Evolutionary conservation across 441 rosid genomes (phyloP), one percentile per base, ranked within the genome.

Genomic region (Erysimum pusillum): DNA sequence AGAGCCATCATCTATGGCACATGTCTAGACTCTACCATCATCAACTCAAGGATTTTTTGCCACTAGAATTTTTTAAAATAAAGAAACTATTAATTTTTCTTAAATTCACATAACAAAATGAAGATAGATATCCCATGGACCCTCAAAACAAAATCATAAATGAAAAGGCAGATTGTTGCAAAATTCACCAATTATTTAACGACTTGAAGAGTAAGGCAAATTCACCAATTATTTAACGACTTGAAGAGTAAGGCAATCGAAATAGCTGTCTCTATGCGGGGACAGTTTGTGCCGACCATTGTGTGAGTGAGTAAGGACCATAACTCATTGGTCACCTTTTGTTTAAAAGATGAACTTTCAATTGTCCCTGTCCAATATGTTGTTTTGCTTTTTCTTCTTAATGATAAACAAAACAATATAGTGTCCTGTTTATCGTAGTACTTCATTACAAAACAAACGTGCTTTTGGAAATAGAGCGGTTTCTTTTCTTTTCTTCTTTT

Each of bases 221-320:
- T n/a, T n/a, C n/a, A n/a, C n/a, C n/a, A n/a, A n/a, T n/a, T n/a
- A n/a, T n/a, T n/a, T n/a, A n/a, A n/a, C n/a, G n/a, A n/a, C n/a
- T n/a, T n/a, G n/a, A n/a, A 63, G 67, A 39, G 72, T 38, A 71
- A 56, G 67, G 76, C 67, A 71, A 20, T 49, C 2, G 46, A 65
- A 65, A 35, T 73, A 34, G 51, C 9, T 73, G 75, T 78, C 74
- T 15, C 44, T 15, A 60, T 53, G 70, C 74, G 78, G 75, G 66
- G 75, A 78, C 77, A 67, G 70, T 36, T 73, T 62, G 42, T 67
- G 78, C 81, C 81, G 81, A 78, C 81, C 81, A 78, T 67, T 36
- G 61, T 73, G 60, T 60, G 77, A 44, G 41, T 2, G 17, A 2
- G 42, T 62, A 46, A 49, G 57, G 73, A 71, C 76, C 76, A 78